A percentile compares a stretch with the other conserved stretches of the same genome.
Evolutionary conservation across 2,329 filamentous ascomycete genomes (phyloP).

Genomic region (Microcera coccophila): DNA sequence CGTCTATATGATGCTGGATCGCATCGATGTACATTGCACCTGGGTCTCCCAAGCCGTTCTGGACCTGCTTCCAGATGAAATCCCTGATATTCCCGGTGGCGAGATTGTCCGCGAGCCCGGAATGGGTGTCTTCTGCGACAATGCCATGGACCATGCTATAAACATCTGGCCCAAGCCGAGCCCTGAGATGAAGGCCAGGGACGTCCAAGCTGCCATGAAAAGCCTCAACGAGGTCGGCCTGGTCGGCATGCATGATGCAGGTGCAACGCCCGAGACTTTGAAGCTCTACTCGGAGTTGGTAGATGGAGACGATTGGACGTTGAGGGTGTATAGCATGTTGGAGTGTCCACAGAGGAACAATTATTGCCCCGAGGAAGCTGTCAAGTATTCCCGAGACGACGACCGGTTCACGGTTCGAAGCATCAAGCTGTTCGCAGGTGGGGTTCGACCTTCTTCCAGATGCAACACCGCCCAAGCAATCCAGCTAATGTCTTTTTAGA

Average conservation of each 20-base stretch:
- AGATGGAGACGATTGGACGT: conserved; percentile 48
- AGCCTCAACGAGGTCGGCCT: conserved; percentile 62
- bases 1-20: conserved; percentile 64
- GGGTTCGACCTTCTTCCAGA: conserved; percentile 15
- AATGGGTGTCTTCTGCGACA: conserved; percentile 68
- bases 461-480: too few species aligned
- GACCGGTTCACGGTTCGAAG: conserved; percentile 55
- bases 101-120: conserved; percentile 60
- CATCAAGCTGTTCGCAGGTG: conserved; percentile 67
- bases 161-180: conserved; percentile 55
- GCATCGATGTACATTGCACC: conserved; percentile 66
- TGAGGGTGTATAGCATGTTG: conserved; percentile 65
- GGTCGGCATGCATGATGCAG: conserved; percentile 67
- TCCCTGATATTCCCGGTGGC: conserved; percentile 56
- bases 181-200: conserved; percentile 48
- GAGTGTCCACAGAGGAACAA: conserved; percentile 63
- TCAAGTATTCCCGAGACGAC: conserved; percentile 41
- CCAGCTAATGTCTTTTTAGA: conserved; percentile 39
- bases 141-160: conserved; percentile 62
- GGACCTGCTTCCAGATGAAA: conserved; percentile 51
- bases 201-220: conserved; percentile 57
- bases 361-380: conserved; percentile 53
- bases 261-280: conserved; percentile 53
- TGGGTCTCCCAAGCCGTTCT: conserved; percentile 66
- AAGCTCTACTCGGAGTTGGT: conserved; percentile 52